Evolutionary conservation across 2,329 filamentous ascomycete genomes (phyloP).

Genomic region (Colletotrichum filicis): DNA sequence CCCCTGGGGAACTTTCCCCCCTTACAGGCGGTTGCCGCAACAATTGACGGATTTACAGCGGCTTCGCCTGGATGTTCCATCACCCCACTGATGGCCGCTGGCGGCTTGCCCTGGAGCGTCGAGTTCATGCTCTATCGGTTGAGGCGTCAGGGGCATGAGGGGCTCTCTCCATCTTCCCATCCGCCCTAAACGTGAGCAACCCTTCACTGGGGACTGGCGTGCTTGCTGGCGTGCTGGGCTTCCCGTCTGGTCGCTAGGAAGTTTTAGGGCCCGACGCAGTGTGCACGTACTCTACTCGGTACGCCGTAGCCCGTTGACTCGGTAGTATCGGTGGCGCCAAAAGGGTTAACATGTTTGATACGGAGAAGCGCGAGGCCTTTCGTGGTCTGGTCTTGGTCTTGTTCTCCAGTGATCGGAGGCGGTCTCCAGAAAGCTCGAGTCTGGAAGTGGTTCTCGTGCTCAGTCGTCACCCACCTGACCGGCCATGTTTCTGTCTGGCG

Average conservation of each 20-base stretch:
- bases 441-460: constrained; percentile 6
- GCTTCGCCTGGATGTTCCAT: not conserved
- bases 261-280: constrained; percentile 1
- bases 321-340: not conserved
- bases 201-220: not conserved
- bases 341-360: not conserved
- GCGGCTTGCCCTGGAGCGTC: not conserved
- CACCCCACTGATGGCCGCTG: not conserved
- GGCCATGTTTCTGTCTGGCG: constrained; percentile 30
- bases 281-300: constrained; percentile 18
- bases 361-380: constrained; percentile 2
- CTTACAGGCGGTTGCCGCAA: constrained; percentile 32
- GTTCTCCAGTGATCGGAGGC: not conserved
- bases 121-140: constrained; percentile 13
- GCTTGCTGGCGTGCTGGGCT: constrained; percentile 1
- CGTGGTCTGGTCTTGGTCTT: not conserved
- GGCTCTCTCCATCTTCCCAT: not conserved
- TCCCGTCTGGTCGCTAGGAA: not conserved
- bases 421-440: not conserved
- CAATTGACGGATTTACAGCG: constrained; percentile 8
- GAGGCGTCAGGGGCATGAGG: constrained; percentile 17
- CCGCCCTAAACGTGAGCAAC: not conserved
- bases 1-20: constrained; percentile 11
- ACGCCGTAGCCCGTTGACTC: constrained; percentile 19
- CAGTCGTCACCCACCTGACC: constrained; percentile 31